Conservation (phyloP, 495 filamentous ascomycete species). For the Aspergillus ellipticus region DNA sequence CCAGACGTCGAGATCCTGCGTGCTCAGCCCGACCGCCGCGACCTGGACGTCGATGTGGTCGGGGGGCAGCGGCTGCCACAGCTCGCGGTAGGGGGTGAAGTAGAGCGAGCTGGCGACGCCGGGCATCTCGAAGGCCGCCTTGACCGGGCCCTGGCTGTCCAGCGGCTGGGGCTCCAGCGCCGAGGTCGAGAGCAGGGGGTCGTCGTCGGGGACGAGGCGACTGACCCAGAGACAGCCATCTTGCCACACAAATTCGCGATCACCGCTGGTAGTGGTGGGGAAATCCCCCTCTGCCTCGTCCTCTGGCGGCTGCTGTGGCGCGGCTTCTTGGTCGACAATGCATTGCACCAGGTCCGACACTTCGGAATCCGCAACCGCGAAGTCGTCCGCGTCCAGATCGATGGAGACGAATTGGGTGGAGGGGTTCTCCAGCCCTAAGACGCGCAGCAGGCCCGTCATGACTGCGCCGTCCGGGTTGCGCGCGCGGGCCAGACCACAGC, state of each 20-base stretch:
- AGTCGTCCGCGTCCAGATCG: slow-evolving; percentile 1
- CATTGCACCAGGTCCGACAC: background rate
- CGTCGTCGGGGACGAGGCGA: background rate
- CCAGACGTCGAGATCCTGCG: background rate
- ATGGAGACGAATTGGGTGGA: background rate
- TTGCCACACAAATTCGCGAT: slow-evolving; percentile 3
- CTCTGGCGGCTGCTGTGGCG: background rate
- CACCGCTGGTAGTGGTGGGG: too few species aligned
- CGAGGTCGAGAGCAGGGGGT: too few species aligned
- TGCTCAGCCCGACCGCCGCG: background rate
- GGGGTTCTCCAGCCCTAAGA: background rate
- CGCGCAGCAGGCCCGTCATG: background rate
- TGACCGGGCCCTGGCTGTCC: background rate
- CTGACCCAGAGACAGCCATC: background rate
- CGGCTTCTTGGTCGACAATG: background rate
- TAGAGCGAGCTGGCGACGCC: background rate
- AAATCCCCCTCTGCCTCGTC: too few species aligned
- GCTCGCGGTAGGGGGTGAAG: background rate
- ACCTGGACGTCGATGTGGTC: slow-evolving; percentile 4
- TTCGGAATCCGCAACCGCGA: background rate
- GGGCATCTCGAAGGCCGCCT: background rate
- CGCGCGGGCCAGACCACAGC: background rate
- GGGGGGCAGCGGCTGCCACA: background rate
- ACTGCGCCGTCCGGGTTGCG: background rate
- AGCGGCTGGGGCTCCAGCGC: background rate